A percentile compares a stretch with the other conserved stretches of the same genome.
These are phyloP conservation scores for Eimeria tenella DNA, from an alignment of 169 alveolate species.

Conservation along the genomic window DNA sequence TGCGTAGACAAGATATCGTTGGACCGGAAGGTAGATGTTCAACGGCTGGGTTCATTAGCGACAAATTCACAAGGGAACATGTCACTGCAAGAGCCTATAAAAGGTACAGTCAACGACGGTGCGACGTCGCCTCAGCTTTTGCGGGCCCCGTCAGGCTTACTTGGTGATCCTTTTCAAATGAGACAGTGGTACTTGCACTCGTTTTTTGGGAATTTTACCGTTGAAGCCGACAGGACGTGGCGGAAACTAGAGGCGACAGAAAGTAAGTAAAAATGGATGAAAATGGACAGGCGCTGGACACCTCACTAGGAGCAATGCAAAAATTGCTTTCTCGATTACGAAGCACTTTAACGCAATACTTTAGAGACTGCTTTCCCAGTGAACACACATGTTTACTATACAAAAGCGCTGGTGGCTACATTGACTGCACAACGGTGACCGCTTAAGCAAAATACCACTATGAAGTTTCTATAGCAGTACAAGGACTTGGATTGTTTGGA, in stretches of 20 bases:
- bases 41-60: not conserved
- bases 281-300: not conserved
- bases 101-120: not conserved
- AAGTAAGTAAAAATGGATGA: not conserved
- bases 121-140: slow-evolving; percentile 25
- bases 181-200: slow-evolving; percentile 79
- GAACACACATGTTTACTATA: no score
- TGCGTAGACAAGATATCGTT: slow-evolving; percentile 34
- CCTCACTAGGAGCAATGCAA: no score
- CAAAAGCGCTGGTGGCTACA: no score
- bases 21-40: slow-evolving; percentile 56
- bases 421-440: no score
- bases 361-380: no score
- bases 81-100: not conserved
- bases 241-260: slow-evolving; percentile 51
- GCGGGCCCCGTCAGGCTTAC: slow-evolving; percentile 64
- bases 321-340: no score
- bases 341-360: no score
- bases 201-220: slow-evolving; percentile 75
- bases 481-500: not conserved
- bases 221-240: slow-evolving; percentile 77
- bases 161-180: slow-evolving; percentile 75
- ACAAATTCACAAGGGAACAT: not conserved
- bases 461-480: no score
- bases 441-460: no score